phyloP scores from a whole-genome alignment of 2,329 filamentous ascomycete genomes.

The Penicillium nordicum region DNA sequence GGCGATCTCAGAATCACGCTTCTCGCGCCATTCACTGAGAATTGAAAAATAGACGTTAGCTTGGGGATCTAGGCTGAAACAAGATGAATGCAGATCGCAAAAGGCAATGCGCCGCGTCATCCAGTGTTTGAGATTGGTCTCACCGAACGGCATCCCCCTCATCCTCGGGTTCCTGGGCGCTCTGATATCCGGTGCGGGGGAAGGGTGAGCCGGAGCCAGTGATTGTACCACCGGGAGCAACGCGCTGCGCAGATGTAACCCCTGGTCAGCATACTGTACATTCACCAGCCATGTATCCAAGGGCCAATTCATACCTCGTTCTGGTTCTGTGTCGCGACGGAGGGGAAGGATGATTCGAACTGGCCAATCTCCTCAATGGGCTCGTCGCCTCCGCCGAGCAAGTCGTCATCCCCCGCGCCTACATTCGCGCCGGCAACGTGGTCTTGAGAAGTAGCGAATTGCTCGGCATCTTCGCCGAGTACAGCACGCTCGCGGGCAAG shows the following conservation, averaged over 20 bases:
- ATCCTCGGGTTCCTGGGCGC: slow-evolving; percentile 63
- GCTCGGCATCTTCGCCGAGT: slow-evolving; percentile 87
- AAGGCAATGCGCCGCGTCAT: slow-evolving; percentile 9
- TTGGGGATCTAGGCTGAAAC: not conserved
- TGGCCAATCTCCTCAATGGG: slow-evolving; percentile 50
- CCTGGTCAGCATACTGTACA: slow-evolving; percentile 17
- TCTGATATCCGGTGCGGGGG: slow-evolving; percentile 50
- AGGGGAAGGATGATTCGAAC: slow-evolving; percentile 90
- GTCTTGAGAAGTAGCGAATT: slow-evolving; percentile 78
- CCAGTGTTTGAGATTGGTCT: slow-evolving; percentile 9
- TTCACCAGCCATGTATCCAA: not conserved
- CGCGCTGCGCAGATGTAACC: slow-evolving; percentile 49
- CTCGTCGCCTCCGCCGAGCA: slow-evolving; percentile 56
- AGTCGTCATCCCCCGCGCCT: slow-evolving; percentile 61
- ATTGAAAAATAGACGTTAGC: slow-evolving; percentile 10
- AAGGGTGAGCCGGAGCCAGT: slow-evolving; percentile 65
- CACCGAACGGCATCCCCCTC: slow-evolving; percentile 81
- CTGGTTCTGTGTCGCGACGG: slow-evolving; percentile 64
- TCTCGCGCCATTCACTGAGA: slow-evolving; percentile 77
- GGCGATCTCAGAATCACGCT: slow-evolving; percentile 75
- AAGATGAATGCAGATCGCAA: not conserved
- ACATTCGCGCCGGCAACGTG: slow-evolving; percentile 52
- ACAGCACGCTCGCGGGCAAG: slow-evolving; percentile 84
- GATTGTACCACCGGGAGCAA: slow-evolving; percentile 74
- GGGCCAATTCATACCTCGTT: slow-evolving; percentile 60